Conservation (phyloP, 2,329 filamentous ascomycete genomes). For the Bipolaris gigantea region DNA sequence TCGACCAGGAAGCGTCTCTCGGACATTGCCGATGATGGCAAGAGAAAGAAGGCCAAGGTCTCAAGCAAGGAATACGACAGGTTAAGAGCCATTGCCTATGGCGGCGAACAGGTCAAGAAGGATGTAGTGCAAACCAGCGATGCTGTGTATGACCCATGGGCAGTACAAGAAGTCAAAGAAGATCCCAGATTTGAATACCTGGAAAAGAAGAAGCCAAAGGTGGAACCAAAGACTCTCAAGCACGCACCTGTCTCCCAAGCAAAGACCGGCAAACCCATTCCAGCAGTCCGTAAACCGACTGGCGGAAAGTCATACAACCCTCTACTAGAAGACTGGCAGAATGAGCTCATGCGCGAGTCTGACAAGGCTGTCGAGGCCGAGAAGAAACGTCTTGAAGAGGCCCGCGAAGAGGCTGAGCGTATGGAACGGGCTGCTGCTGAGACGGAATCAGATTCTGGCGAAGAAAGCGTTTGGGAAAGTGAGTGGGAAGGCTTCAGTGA, state of each 20-base stretch:
- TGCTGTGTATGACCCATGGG: slow-evolving; percentile 78
- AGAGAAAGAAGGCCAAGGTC: slow-evolving; percentile 78
- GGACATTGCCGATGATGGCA: slow-evolving; percentile 68
- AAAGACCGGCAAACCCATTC: slow-evolving; percentile 77
- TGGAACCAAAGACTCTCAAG: slow-evolving; percentile 74
- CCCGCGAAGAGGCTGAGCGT: slow-evolving; percentile 67
- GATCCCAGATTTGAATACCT: slow-evolving; percentile 66
- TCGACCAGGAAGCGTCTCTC: slow-evolving; percentile 74
- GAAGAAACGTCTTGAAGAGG: slow-evolving; percentile 68
- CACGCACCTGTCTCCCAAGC: slow-evolving; percentile 78
- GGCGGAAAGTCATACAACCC: slow-evolving; percentile 94
- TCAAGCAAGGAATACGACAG: slow-evolving; percentile 81
- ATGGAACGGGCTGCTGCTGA: slow-evolving; percentile 72
- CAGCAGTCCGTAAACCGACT: slow-evolving; percentile 75
- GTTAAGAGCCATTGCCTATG: slow-evolving; percentile 73
- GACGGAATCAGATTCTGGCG: slow-evolving; percentile 75
- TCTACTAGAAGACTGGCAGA: slow-evolving; percentile 80
- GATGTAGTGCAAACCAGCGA: slow-evolving; percentile 60
- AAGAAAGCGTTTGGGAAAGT: slow-evolving; percentile 93
- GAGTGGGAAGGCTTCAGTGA: slow-evolving; percentile 64
- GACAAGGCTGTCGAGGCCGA: slow-evolving; percentile 79
- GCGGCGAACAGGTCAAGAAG: slow-evolving; percentile 62
- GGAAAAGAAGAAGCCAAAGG: slow-evolving; percentile 65
- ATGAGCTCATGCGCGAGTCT: slow-evolving; percentile 72
- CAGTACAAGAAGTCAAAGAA: slow-evolving; percentile 52